phyloP scores from a whole-genome alignment of 2,329 filamentous ascomycete species.

The Trichoderma sp. region DNA sequence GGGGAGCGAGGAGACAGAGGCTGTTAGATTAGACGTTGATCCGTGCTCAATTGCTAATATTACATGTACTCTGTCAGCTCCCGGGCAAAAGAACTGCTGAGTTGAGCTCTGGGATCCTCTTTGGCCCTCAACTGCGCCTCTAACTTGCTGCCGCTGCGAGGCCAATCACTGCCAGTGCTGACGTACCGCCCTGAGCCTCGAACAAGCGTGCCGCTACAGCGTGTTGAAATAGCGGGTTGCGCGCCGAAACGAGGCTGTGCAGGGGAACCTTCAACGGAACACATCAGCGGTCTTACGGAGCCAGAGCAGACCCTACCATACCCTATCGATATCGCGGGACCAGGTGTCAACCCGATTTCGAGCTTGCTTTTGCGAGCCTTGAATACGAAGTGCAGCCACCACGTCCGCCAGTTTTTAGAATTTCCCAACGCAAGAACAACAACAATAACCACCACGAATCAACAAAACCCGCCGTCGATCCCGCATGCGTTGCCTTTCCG shows the following conservation, averaged over 20 bases:
- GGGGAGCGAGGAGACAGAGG: background rate
- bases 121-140: conserved; percentile 17
- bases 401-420: background rate
- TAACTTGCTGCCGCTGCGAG: background rate
- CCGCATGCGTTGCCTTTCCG: conserved; percentile 38
- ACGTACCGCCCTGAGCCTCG: conserved; percentile 19
- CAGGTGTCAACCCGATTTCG: conserved; percentile 12
- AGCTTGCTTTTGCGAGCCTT: background rate
- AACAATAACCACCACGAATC: background rate
- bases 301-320: background rate
- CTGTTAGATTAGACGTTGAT: background rate
- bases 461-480: conserved; percentile 22
- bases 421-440: background rate
- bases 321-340: conserved; percentile 20
- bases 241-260: conserved; percentile 25
- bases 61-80: background rate
- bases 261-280: conserved; percentile 9
- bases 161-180: conserved; percentile 16
- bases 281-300: conserved; percentile 6
- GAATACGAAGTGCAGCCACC: background rate
- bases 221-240: background rate
- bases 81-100: background rate
- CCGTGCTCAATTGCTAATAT: background rate
- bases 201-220: background rate
- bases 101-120: background rate